Evolutionary conservation across 2,329 filamentous ascomycete species (phyloP), one percentile per base, ranked within the genome.

Genomic region (Harringtonia aguacate): DNA sequence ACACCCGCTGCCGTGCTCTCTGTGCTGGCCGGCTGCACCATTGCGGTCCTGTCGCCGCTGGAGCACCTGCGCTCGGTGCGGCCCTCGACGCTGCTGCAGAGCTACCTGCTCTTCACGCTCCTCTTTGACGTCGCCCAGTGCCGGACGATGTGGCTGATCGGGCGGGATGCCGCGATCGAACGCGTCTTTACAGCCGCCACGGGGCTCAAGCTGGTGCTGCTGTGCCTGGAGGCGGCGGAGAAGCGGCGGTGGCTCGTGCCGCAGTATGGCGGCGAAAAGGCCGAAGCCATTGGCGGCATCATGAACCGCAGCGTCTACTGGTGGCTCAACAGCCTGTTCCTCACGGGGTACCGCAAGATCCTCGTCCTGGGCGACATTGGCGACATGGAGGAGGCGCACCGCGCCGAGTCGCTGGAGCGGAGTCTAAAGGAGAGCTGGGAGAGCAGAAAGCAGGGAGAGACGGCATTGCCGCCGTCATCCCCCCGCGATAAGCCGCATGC

Each of bases 161-260:
- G 48, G 4, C 41, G 55, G 30, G 43, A 50, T 12, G 17, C 22
- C 20, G 31, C 60, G 17, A 55, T 65, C 8, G 54, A 55, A 2
- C 55, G 55, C 34, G 53, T 64, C 13, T 64, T 63, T 28, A 62
- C 61, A 1, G 52, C 55, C n/a, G 54, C 58, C 4, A 55, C 63
- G 30, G 56, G 49, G 6, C 43, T 64, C 27, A 69, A 68, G 49
- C 46, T 58, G n/a, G 52, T 47, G 1, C 44, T 63, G 15, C 48
- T 64, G 17, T 50, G 63, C 22, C 58, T 64, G 3, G 66, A 70
- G 53, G 62, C 62, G 2, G 51, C 54, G 44, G 62, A 59, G 43
- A 70, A 69, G 53, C 53, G 57, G 9, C 36, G 46, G 2, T 57
- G 58, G 30, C 51, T 66, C 13, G 45, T 61, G n/a, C 45, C 49